Evolutionary conservation across 495 filamentous ascomycete genomes (phyloP).

Genomic region (Tricharina praecox): DNA sequence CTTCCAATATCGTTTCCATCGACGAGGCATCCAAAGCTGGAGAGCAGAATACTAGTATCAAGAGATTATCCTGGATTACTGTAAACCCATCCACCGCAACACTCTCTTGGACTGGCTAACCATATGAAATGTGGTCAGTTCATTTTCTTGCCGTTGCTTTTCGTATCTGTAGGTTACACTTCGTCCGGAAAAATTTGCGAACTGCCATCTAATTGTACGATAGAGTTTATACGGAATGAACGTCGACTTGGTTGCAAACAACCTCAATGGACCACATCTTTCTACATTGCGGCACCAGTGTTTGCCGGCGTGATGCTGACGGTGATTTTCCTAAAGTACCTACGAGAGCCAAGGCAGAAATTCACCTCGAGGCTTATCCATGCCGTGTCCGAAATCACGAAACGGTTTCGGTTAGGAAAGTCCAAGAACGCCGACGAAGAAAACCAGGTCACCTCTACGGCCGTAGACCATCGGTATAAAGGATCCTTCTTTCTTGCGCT

Average conservation of each 20-base stretch:
- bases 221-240: conserved; percentile 10
- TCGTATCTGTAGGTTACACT: too few species aligned
- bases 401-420: background rate
- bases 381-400: background rate
- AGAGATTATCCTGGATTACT: conserved; percentile 21
- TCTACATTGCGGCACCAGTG: conserved; percentile 3
- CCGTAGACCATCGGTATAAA: background rate
- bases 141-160: conserved; percentile 20
- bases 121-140: conserved; percentile 8
- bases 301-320: background rate
- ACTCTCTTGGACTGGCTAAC: background rate
- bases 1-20: conserved; percentile 18
- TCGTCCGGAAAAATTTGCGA: background rate
- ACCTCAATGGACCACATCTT: conserved; percentile 4
- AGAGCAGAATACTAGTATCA: conserved; percentile 18
- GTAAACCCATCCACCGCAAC: conserved; percentile 5
- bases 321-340: background rate
- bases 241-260: background rate
- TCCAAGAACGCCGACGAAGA: background rate
- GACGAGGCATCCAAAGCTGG: conserved; percentile 18
- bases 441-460: background rate
- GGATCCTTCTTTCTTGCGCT: background rate
- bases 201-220: background rate
- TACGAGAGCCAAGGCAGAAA: too few species aligned
- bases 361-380: too few species aligned